A percentile compares a stretch with the other conserved stretches of the same genome.
Evolutionary conservation across 495 filamentous ascomycete genomes (phyloP).

Genomic region (Hyaloscypha finlandica): DNA sequence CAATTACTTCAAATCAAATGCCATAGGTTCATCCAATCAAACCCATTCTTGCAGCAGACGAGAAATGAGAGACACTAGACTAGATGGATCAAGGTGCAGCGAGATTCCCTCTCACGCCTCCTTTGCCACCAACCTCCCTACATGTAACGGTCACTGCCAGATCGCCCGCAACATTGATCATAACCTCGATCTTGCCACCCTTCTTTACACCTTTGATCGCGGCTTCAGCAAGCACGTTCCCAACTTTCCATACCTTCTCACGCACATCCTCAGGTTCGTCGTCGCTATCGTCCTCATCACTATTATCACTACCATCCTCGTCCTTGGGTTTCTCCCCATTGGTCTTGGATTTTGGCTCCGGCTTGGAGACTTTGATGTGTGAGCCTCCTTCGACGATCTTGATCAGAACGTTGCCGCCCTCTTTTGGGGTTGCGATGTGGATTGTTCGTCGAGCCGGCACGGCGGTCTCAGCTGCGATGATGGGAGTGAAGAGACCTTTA

Average conservation of each 20-base stretch:
- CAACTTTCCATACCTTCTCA: constrained; percentile 91
- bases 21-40: background rate
- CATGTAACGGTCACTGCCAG: constrained; percentile 75
- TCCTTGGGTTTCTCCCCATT: constrained; percentile 48
- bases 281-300: constrained; percentile 69
- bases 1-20: background rate
- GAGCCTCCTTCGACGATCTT: constrained; percentile 82
- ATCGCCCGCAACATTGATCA: constrained; percentile 80
- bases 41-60: background rate
- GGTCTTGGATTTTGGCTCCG: constrained; percentile 70
- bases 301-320: constrained; percentile 58
- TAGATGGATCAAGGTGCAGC: constrained; percentile 19
- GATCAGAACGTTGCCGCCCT: constrained; percentile 83
- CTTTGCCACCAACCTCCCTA: constrained; percentile 68
- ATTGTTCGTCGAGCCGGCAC: constrained; percentile 84
- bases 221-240: constrained; percentile 81
- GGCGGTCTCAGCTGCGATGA: constrained; percentile 83
- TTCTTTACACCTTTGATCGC: constrained; percentile 81
- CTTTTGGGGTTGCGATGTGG: constrained; percentile 69
- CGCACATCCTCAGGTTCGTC: constrained; percentile 86
- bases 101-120: constrained; percentile 31
- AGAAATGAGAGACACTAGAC: background rate
- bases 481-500: constrained; percentile 69
- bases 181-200: constrained; percentile 89
- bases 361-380: constrained; percentile 87